Conservation (phyloP, 768 basidiomycete genomes). For the Mycena olivaceomarginata region DNA sequence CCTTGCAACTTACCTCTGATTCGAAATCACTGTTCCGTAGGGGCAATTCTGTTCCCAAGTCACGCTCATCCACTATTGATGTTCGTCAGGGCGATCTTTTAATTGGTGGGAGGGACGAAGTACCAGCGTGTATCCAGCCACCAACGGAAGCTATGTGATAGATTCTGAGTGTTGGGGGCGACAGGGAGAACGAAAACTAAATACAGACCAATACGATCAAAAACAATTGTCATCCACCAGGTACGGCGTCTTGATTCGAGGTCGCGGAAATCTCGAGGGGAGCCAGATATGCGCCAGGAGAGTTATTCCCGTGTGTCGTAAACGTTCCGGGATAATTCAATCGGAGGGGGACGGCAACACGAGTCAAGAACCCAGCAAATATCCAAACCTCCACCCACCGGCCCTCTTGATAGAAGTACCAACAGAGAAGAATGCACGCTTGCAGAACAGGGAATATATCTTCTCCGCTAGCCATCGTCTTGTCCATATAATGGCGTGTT, state of each 20-base stretch:
- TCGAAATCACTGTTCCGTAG: slow-evolving; percentile 87
- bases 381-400: slow-evolving; percentile 96
- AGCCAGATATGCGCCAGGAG: slow-evolving; percentile 87
- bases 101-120: neutral
- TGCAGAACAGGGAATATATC: slow-evolving; percentile 93
- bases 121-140: slow-evolving; percentile 86
- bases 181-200: slow-evolving; percentile 44
- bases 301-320: slow-evolving; percentile 77
- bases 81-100: neutral
- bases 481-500: slow-evolving; percentile 91
- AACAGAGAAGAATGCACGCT: slow-evolving; percentile 89
- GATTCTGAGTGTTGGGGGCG: slow-evolving; percentile 25
- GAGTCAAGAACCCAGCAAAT: slow-evolving; percentile 89
- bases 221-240: slow-evolving; percentile 95
- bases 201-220: slow-evolving; percentile 81
- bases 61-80: slow-evolving; percentile 80
- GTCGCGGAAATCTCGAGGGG: slow-evolving; percentile 87
- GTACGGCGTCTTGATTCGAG: slow-evolving; percentile 87
- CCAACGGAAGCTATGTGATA: slow-evolving; percentile 73
- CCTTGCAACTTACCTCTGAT: slow-evolving; percentile 70
- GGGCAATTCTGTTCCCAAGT: slow-evolving; percentile 90
- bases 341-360: slow-evolving; percentile 88
- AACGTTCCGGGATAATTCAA: slow-evolving; percentile 93
- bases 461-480: slow-evolving; percentile 92
- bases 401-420: slow-evolving; percentile 95